Conservation (phyloP, 345 rosid genomes). For the Eutrema japonicum region DNA sequence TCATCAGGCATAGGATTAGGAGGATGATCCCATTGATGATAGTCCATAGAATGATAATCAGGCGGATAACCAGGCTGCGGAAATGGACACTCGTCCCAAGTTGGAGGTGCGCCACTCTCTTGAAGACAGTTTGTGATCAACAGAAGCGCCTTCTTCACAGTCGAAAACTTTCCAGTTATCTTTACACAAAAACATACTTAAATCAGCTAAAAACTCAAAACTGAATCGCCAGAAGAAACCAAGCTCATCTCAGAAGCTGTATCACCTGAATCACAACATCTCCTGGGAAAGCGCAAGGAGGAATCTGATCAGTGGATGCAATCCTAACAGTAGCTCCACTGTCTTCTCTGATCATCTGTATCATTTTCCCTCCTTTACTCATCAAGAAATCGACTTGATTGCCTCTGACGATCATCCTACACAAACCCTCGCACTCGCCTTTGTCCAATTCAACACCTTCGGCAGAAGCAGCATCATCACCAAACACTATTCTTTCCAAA, state of each 20-base stretch:
- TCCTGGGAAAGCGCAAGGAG: conserved; percentile 57
- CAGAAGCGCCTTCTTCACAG: conserved; percentile 66
- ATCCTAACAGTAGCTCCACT: conserved; percentile 56
- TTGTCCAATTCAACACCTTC: conserved; percentile 46
- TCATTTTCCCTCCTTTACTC: conserved; percentile 53
- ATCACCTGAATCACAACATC: conserved; percentile 67
- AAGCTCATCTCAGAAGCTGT: background rate
- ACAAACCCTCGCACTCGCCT: conserved; percentile 49
- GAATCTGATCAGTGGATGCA: conserved; percentile 57
- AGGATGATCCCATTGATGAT: conserved; percentile 61
- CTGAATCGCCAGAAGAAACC: conserved; percentile 24
- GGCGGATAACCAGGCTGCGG: conserved; percentile 58
- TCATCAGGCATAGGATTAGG: conserved; percentile 58
- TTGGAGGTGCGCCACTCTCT: conserved; percentile 51
- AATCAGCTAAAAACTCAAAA: conserved; percentile 23
- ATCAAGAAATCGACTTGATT: conserved; percentile 52
- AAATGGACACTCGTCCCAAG: conserved; percentile 50
- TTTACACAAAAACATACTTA: conserved; percentile 35
- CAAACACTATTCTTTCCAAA: conserved; percentile 64
- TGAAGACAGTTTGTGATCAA: conserved; percentile 56
- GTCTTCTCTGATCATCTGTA: conserved; percentile 64
- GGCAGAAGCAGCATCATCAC: conserved; percentile 47
- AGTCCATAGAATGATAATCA: conserved; percentile 50
- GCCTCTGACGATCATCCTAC: conserved; percentile 59
- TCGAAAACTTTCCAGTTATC: conserved; percentile 62